Conservation (phyloP, 1,284 basidiomycete species). For the Microstroma glucosiphilum region DNA sequence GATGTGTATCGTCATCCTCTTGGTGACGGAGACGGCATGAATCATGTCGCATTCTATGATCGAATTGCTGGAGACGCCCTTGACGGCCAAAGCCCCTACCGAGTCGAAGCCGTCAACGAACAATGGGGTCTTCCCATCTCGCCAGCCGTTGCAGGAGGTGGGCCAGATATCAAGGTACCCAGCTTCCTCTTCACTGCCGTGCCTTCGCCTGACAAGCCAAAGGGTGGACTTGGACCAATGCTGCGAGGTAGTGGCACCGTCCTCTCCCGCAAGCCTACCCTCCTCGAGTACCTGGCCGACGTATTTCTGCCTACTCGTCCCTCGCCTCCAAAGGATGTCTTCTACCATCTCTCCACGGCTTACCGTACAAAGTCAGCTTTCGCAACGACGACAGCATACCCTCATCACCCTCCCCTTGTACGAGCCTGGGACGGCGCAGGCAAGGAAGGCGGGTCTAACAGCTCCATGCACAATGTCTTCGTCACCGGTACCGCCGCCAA, state of each 20-base stretch:
- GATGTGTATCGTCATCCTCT: constrained; percentile 1
- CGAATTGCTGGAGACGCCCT: background rate
- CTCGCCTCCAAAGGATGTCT: background rate
- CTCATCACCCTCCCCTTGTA: background rate
- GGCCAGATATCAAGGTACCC: constrained; percentile 2
- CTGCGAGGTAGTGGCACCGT: background rate
- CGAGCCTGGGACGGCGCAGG: constrained; percentile 6
- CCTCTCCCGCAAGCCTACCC: background rate
- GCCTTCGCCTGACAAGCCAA: background rate
- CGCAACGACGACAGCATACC: background rate
- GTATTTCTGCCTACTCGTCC: background rate
- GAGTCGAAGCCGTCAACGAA: background rate
- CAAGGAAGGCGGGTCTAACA: background rate
- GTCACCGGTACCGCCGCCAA: background rate
- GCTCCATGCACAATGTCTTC: background rate
- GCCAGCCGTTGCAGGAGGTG: background rate
- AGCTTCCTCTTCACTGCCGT: constrained; percentile 6
- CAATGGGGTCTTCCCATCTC: background rate
- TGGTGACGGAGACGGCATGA: background rate
- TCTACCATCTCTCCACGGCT: background rate
- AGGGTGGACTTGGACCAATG: background rate
- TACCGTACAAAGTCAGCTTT: background rate
- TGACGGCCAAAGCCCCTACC: background rate
- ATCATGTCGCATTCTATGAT: background rate
- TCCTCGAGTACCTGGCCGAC: background rate